Base-by-base conservation (phyloP, 23 red algal genomes). In the Gracilaria vermiculophylla region DNA sequence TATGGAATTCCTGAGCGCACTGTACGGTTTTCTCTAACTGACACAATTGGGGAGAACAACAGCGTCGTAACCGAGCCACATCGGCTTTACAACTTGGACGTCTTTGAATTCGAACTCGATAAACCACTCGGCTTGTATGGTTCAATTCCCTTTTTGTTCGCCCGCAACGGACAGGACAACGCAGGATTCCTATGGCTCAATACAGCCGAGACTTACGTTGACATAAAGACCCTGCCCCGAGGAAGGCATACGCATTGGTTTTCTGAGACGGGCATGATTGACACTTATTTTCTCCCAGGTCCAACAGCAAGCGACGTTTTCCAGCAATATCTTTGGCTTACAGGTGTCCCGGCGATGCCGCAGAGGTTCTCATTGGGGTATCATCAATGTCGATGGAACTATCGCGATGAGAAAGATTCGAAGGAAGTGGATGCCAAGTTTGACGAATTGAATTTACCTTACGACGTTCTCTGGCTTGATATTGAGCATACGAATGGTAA, bases 401-500 rank as follows among this genome's bases (percentile, higher is more conserved):
- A 95, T 82, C 87, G 86, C 40, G 87, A 95, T 60, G 90, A 98
- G 21, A 67, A 80, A 19, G 96, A 98, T 84, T 78, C 76, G 3
- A 69, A 69, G 25, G 25, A 47, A 16, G 96, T 98, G 0, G 83
- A 98, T 80, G 74, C 73, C 13, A 75, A 73, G 40, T 95, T 95
- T 47, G 96, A 98, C 36, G 56, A 80, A 69, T 51, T 88, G 56
- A 86, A 95, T 39, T 58, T 98, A 51, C 96, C 96, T 17, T 98
- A 93, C 72, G 96, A 98, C 83, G 96, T 95, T 24, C 62, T 98
- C 24, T 98, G 96, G 96, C 61, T 98, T 3, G 96, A 98, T 54
- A 98, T 98, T 88, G 96, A 98, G 73, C 96, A 98, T 82, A 98
- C 96, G 1, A 87, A 98, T 76, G 92, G 86, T 23, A 98, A 98